Evolutionary conservation across 371 early-diverging fungal species (phyloP).

Genomic region (Quaeritorhiza haematococci): DNA sequence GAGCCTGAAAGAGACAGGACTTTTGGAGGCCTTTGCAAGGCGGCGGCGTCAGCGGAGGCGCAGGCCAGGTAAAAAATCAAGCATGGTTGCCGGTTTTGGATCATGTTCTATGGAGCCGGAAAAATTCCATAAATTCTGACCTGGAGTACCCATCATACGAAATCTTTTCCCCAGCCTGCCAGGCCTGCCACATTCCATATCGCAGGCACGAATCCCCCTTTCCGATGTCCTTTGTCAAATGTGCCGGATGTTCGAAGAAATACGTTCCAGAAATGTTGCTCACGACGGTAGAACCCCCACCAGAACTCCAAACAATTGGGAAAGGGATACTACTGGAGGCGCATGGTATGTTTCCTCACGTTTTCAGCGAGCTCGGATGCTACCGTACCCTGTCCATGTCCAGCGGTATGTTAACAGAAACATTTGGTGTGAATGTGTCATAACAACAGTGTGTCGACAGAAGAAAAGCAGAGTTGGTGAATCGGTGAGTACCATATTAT

Average conservation of each 20-base stretch:
- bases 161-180: constrained; percentile 38
- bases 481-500: constrained; percentile 47
- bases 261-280: constrained; percentile 68
- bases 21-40: constrained; percentile 15
- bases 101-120: too few species aligned
- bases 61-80: constrained; percentile 13
- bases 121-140: neutral
- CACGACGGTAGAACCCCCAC: constrained; percentile 64
- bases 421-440: too few species aligned
- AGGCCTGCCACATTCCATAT: constrained; percentile 63
- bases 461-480: constrained; percentile 44
- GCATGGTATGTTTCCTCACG: too few species aligned
- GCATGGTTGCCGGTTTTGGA: too few species aligned
- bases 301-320: constrained; percentile 51
- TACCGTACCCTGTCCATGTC: too few species aligned
- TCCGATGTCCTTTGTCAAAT: constrained; percentile 59
- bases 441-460: constrained; percentile 57
- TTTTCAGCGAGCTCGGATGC: too few species aligned
- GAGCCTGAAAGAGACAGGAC: constrained; percentile 11
- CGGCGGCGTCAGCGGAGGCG: constrained; percentile 15
- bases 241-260: constrained; percentile 56
- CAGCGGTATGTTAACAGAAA: too few species aligned
- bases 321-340: constrained; percentile 40
- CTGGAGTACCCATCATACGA: neutral
- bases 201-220: constrained; percentile 54